Percentiles rank a stretch among this genome's conserved stretches.
phyloP scores from a whole-genome alignment of 1,284 basidiomycete genomes.

The Pterulicium gracile region DNA sequence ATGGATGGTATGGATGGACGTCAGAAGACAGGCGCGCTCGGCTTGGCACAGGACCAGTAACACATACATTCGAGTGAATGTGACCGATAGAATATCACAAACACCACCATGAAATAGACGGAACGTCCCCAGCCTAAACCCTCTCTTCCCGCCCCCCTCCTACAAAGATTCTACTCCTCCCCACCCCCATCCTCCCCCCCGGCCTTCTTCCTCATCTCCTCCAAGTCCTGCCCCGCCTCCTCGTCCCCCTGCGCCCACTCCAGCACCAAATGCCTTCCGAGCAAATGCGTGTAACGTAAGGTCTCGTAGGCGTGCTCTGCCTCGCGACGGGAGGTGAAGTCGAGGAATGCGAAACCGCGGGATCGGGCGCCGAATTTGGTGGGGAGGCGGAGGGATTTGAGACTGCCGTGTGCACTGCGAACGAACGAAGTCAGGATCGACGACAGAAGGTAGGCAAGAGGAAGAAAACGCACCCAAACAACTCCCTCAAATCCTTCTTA shows the following conservation, averaged over 20 bases:
- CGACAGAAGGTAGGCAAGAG: conserved; percentile 6
- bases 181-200: conserved; percentile 64
- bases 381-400: conserved; percentile 86
- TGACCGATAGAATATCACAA: too few species aligned
- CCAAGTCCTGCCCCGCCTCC: conserved; percentile 66
- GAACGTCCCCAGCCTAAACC: too few species aligned
- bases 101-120: too few species aligned
- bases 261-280: conserved; percentile 89
- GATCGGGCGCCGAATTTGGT: conserved; percentile 79
- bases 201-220: conserved; percentile 68
- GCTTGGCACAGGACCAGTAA: too few species aligned
- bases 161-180: too few species aligned
- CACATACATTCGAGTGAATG: too few species aligned
- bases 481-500: conserved; percentile 82
- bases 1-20: too few species aligned
- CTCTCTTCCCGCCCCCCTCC: too few species aligned
- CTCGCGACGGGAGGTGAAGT: conserved; percentile 81
- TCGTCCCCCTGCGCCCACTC: conserved; percentile 68
- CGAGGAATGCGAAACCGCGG: conserved; percentile 93
- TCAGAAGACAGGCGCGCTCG: too few species aligned
- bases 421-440: conserved; percentile 3
- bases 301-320: conserved; percentile 80
- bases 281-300: conserved; percentile 88
- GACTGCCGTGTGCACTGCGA: conserved; percentile 73
- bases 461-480: conserved; percentile 62